Percentiles rank a stretch among this genome's conserved stretches.
These are phyloP conservation scores for Pseudogymnoascus sp. DNA, from an alignment of 2,329 filamentous ascomycete species.

Conservation along the genomic window DNA sequence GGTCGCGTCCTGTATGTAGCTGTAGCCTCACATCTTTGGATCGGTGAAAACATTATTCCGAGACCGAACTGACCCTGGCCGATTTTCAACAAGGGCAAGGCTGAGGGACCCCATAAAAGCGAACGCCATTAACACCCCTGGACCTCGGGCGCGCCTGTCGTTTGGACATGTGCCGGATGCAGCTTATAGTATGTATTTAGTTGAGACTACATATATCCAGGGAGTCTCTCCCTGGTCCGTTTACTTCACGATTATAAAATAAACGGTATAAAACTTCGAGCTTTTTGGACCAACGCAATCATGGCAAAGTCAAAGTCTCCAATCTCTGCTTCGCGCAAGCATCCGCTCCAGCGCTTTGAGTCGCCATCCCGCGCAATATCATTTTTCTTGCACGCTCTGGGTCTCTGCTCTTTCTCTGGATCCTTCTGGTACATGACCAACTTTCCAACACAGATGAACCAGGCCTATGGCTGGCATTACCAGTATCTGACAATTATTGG, in stretches of 20 bases:
- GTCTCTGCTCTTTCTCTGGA: slow-evolving; percentile 45
- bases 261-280: background rate
- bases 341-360: slow-evolving; percentile 58
- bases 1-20: background rate
- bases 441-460: slow-evolving; percentile 46
- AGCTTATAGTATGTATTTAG: background rate
- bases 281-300: slow-evolving; percentile 12
- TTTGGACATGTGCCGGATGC: background rate
- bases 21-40: background rate
- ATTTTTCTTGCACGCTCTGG: slow-evolving; percentile 51
- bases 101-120: background rate
- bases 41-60: background rate
- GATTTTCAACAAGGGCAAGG: background rate
- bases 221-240: background rate
- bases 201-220: background rate
- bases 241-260: background rate
- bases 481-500: slow-evolving; percentile 72
- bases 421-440: slow-evolving; percentile 45
- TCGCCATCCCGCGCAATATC: slow-evolving; percentile 60
- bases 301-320: slow-evolving; percentile 16
- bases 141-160: slow-evolving; percentile 1
- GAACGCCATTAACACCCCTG: background rate
- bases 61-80: background rate
- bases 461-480: slow-evolving; percentile 59
- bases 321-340: slow-evolving; percentile 25